Base-by-base conservation (phyloP, 352 stramenopile species). In the Nothophytophthora sp. region DNA sequence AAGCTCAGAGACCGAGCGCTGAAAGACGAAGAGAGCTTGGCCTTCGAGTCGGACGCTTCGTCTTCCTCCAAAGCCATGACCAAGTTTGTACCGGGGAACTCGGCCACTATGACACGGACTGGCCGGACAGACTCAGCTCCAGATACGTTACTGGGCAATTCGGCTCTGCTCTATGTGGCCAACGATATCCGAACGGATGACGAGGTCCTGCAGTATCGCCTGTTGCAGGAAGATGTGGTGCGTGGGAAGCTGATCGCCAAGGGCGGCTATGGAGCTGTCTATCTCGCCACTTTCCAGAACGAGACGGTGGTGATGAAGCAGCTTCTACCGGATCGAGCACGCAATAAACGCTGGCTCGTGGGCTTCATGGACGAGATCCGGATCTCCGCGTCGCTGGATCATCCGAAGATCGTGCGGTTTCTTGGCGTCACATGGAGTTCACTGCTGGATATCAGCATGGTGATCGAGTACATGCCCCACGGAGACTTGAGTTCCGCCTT, bases 171-270 rank as follows among this genome's bases (percentile, higher is more conserved):
- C 15, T 72, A 71, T 35, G 50, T 81, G 13, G 35, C 55, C 12
- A 81, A 88, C 46, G 81, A 92, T 41, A 75, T 92, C 11, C 75
- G 81, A 9, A 88, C 68, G 15, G 76, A 92, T 40, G 72, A 86
- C 20, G 43, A 75, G 13, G 60, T 92, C 13, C 43, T 85, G 18
- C 63, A 72, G 24, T 81, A 66, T 28, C 60, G 81, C 9, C 40
- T 92, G 32, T 51, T 73, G 2, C 62, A 76, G 20, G 60, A 72
- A 33, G 76, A 88, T 38, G 66, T 92, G 12, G 48, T 67, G 16
- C 52, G 74, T n/a, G 51, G 57, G 4, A 43, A 71, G 5, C 22
- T 70, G 42, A 40, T 90, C 18, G 76, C 77, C 0, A 70, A 62
- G 9, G 81, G 81, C 8, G 81, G 77, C 22, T 91, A 80, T 52